Percentiles rank a stretch among this genome's conserved stretches.
These are phyloP conservation scores for Claviceps spartinae DNA, from an alignment of 2,329 filamentous ascomycete genomes.

Conservation along the genomic window DNA sequence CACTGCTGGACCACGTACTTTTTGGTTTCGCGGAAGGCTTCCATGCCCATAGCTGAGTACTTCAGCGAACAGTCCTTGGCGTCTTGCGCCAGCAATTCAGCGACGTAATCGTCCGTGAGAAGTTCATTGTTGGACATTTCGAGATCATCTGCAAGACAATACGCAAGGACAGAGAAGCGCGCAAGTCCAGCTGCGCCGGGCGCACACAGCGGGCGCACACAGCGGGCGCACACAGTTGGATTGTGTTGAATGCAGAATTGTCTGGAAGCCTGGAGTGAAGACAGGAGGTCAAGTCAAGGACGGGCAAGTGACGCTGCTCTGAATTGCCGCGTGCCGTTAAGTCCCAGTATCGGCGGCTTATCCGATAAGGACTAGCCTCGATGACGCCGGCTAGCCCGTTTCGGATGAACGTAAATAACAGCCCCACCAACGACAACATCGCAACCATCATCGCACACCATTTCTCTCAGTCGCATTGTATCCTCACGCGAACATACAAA, in stretches of 20 bases:
- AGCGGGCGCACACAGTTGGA: not conserved
- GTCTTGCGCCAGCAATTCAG: constrained; percentile 65
- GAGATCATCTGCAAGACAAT: not conserved
- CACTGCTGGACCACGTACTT: constrained; percentile 25
- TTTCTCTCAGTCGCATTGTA: not conserved
- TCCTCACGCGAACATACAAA: not conserved
- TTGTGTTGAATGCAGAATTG: not conserved
- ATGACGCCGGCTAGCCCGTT: constrained; percentile 3
- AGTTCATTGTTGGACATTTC: constrained; percentile 33
- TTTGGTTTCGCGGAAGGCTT: constrained; percentile 34
- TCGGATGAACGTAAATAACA: constrained; percentile 8
- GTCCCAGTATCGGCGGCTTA: too few species aligned
- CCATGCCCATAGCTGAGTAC: constrained; percentile 62
- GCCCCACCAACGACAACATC: not conserved
- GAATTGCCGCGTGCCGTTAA: too few species aligned
- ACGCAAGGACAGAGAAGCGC: too few species aligned
- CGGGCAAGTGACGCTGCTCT: not conserved
- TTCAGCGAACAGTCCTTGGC: constrained; percentile 59
- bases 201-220: not conserved
- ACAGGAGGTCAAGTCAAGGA: not conserved
- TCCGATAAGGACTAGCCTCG: too few species aligned
- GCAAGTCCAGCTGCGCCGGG: too few species aligned
- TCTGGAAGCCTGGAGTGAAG: not conserved
- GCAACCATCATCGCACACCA: not conserved
- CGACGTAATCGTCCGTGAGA: constrained; percentile 66